Base-by-base conservation (phyloP, 441 rosid genomes). In the Erodium chrysanthum region DNA sequence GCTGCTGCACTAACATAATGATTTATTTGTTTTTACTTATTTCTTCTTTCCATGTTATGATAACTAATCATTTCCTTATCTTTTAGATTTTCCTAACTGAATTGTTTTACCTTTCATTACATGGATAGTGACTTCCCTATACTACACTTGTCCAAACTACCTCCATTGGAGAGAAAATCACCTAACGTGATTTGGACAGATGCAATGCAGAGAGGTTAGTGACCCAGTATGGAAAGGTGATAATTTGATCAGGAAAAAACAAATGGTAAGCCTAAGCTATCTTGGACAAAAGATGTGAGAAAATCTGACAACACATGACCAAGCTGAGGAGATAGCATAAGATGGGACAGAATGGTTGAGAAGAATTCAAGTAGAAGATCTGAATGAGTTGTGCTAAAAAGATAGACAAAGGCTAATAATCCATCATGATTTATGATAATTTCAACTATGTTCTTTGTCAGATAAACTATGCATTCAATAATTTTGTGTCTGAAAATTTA, bases 401-500 rank as follows among this genome's bases (percentile, higher is more conserved):
- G 62, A 56, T 56, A 21, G 25, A 21, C n/a, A 56, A 56, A 56
- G 12, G 27, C n/a, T 56, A 21, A 29, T 56, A 56, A 21, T 56
- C 21, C n/a, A 3, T 3, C 7, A 52, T 17, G 3, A 48, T 4
- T 52, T 52, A 17, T 52, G 7, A 52, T 12, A 3, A 40, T 42
- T 50, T 29, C 62, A 37, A 37, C 33, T 52, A 52, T 61, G 67
- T 23, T 46, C 59, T 42, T 54, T 54, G 11, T 10, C 61, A 52
- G 74, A 42, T 20, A 21, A 63, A 48, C 59, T 22, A 65, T 60
- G 35, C 35, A 31, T 35, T 33, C 59, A 69, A 35, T 23, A 61
- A 14, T 23, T 33, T 25, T 7, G 35, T 31, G 35, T 31, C 35
- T 31, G 6, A 31, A 31, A 31, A 31, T 31, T 31, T 31, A 31